Evolutionary conservation across 208 protist species (phyloP), one percentile per base, ranked within the genome.

Genomic region (Wallacemonas sp.): DNA sequence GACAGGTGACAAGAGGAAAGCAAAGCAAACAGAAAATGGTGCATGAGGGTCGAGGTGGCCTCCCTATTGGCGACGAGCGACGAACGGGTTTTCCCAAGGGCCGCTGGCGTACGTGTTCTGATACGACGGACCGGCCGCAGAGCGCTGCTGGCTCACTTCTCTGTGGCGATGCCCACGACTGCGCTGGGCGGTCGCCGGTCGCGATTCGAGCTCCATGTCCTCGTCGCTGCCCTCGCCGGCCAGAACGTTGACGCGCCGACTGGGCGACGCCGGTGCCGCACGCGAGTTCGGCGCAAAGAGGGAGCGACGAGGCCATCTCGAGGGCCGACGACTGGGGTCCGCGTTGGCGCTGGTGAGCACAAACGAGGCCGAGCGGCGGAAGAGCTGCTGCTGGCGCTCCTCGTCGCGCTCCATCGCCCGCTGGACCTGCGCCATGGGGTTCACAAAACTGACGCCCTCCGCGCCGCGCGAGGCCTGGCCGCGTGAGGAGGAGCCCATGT

Each of bases 351-450:
- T 62, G 4, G 63, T 26, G n/a, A 41, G 52, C 20, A 76, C 65
- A 52, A 80, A 69, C 3, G 61, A 72, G 0, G 65, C 61, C 0
- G 26, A 48, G 36, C 36, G 61, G 41, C 42, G 36, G n/a, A 59
- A 10, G 12, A 59, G 32, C 32, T 36, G 5, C 31, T 59, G 36
- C 16, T 39, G 52, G 3, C 52, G 52, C 11, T 33, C 52, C 20
- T 36, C 52, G 29, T 59, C 52, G n/a, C 52, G 52, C 8, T 33
- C 52, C 14, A 59, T 36, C 3, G 52, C 29, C 32, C 28, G 16
- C 29, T 59, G 52, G 29, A 59, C 52, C 32, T 59, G 31, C n/a
- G 31, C 52, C 52, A 59, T 33, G 0, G 52, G 52, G 32, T 59
- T 59, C 52, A 44, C 48, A 0, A 55, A 26, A 22, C 42, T 48